Percentiles rank a stretch among this genome's conserved stretches.
Conservation (phyloP, 1,284 basidiomycete species). For the Inonotus obliquus region DNA sequence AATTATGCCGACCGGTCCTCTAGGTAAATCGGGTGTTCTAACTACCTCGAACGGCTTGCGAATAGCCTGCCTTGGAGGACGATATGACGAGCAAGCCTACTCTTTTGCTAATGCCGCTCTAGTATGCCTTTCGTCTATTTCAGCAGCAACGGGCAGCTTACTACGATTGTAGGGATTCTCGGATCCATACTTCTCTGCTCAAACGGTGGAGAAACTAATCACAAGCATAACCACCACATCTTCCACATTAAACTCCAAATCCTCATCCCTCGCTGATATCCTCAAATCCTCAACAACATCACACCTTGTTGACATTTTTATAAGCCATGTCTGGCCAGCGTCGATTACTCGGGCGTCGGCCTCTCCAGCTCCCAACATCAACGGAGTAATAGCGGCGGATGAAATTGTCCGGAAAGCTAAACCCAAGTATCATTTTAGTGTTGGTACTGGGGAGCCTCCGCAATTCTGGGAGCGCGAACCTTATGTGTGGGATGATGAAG, state of each 20-base stretch:
- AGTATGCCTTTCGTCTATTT: conserved; percentile 36
- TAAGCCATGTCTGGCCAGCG: conserved; percentile 78
- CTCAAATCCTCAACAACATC: conserved; percentile 53
- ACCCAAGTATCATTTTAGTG: conserved; percentile 78
- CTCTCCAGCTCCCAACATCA: conserved; percentile 41
- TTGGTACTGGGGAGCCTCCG: conserved; percentile 49
- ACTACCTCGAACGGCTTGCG: conserved; percentile 81
- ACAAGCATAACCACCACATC: conserved; percentile 57
- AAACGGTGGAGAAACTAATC: conserved; percentile 68
- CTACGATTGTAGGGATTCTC: conserved; percentile 51
- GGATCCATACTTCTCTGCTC: conserved; percentile 66
- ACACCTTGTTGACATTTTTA: conserved; percentile 74
- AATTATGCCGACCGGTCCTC: conserved; percentile 1
- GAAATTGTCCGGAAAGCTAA: conserved; percentile 62
- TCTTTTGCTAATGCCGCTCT: conserved; percentile 51
- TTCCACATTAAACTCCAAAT: conserved; percentile 30
- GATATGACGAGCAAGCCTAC: conserved; percentile 62
- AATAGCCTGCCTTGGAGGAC: conserved; percentile 82
- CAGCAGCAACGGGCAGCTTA: neutral
- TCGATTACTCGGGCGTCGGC: conserved; percentile 63
- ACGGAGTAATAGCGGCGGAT: conserved; percentile 54
- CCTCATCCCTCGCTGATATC: conserved; percentile 67
- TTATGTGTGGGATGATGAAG: conserved; percentile 74
- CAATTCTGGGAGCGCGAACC: conserved; percentile 93
- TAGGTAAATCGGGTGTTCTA: conserved; percentile 80